Conservation (phyloP, 1,139 yeast species). For the Blastobotrys arbuscula region DNA sequence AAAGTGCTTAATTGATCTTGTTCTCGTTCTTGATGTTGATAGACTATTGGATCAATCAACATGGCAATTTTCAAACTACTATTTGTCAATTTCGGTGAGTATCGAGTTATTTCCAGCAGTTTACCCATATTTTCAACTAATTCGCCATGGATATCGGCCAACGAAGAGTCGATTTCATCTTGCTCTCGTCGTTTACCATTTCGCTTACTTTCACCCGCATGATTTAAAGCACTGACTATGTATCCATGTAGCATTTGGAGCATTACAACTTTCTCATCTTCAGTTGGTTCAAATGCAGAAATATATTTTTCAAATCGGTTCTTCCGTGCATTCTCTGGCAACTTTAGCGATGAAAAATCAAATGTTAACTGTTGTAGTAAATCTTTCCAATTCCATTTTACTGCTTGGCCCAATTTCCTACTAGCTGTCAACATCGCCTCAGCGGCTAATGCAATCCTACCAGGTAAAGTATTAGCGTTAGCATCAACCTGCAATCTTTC, state of each 20-base stretch:
- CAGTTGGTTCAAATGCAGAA: conserved; percentile 18
- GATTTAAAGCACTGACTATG: conserved; percentile 20
- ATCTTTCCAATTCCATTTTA: conserved; percentile 22
- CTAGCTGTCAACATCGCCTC: conserved; percentile 20
- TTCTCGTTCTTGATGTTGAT: conserved; percentile 26
- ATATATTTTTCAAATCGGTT: conserved; percentile 18
- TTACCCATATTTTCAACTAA: conserved; percentile 24
- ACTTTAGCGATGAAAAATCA: conserved; percentile 28
- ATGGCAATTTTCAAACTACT: conserved; percentile 26
- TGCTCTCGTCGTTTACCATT: conserved; percentile 16
- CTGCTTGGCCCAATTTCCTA: conserved; percentile 18
- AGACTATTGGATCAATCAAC: conserved; percentile 27
- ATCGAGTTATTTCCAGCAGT: conserved; percentile 26
- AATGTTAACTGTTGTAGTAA: conserved; percentile 25
- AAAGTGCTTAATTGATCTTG: conserved; percentile 23
- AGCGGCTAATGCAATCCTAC: conserved; percentile 18
- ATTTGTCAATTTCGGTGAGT: conserved; percentile 26
- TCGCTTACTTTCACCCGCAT: conserved; percentile 12
- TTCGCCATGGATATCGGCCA: conserved; percentile 19
- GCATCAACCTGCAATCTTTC: not conserved
- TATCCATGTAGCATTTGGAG: conserved; percentile 31
- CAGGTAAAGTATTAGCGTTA: conserved; percentile 1
- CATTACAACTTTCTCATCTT: conserved; percentile 25
- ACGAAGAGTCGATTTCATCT: conserved; percentile 18
- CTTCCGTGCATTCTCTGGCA: conserved; percentile 5